Conservation (phyloP, 169 alveolate genomes). For the Eimeria necatrix region DNA sequence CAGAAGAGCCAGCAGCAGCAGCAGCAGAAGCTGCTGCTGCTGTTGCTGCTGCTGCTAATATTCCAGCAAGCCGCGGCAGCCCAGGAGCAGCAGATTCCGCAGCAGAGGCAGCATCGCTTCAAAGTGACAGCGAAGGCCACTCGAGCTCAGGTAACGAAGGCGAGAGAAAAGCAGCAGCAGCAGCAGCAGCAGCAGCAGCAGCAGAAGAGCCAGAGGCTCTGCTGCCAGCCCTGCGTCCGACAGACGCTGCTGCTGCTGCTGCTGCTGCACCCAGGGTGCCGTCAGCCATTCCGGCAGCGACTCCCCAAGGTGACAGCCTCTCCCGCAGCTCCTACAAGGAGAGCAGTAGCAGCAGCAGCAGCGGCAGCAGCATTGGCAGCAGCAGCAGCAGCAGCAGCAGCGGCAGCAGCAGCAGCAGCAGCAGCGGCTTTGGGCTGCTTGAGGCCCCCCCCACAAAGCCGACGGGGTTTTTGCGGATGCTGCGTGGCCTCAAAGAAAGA, state of each 20-base stretch:
- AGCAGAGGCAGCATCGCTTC: neutral
- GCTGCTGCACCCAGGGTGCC: neutral
- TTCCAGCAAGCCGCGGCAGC: neutral
- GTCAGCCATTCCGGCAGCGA: neutral
- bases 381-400: slow-evolving; percentile 16
- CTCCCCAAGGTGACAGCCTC: neutral
- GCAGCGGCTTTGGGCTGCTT: neutral
- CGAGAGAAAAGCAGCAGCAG: neutral
- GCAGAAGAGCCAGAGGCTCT: neutral
- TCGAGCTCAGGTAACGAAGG: neutral
- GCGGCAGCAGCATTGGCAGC: neutral
- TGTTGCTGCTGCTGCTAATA: neutral
- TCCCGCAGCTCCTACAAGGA: neutral
- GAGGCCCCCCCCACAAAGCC: slow-evolving; percentile 27
- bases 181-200: slow-evolving; percentile 12
- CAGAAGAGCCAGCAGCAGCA: neutral
- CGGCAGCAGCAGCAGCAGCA: slow-evolving; percentile 19
- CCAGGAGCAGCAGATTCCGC: neutral
- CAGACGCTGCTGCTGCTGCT: slow-evolving; percentile 7
- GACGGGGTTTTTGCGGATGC: slow-evolving; percentile 32
- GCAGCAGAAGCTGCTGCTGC: slow-evolving; percentile 18
- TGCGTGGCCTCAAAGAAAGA: neutral
- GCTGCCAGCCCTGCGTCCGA: neutral
- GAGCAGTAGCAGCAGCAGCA: neutral
- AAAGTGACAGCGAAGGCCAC: neutral